Evolutionary conservation across 441 rosid genomes (phyloP), one percentile per base, ranked within the genome.

Genomic region (Pelargonium cotyledonis): DNA sequence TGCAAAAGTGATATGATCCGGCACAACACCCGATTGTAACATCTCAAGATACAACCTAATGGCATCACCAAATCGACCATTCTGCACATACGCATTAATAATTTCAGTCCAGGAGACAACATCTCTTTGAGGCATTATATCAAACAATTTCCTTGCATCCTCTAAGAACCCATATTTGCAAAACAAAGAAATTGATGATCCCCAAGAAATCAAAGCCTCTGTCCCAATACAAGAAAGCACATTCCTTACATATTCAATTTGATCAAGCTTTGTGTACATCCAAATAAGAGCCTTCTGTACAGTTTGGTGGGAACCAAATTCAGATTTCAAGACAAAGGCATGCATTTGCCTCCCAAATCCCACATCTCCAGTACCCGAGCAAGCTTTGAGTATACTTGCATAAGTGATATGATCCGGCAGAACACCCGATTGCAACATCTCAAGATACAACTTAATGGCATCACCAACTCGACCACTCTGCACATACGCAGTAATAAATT

Each of bases 171-270:
- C 84, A 62, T 87, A 84, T 72, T 86, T 86, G 23, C 23, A 21
- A 21, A 21, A 21, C 23, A 21, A 21, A 21, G 23, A 21, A 21
- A 31, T 4, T 31, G 23, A 75, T 4, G 88, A 85, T 43, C 85
- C 79, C 87, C 91, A 86, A 4, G 88, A 86, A 73, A 83, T 80
- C 38, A 83, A 69, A 80, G 84, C 88, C 80, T 83, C 84, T 31
- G 21, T 64, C 53, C 67, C 35, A 44, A 85, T 78, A 35, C 29
- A 70, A 35, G 49, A 75, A 72, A 83, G 84, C 64, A 84, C 84
- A 77, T 68, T 72, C 69, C 76, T 73, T 4, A 83, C 86, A 70
- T 81, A 82, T 63, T 61, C 64, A 10, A 29, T 29, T 29, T 66
- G 76, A 76, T 67, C 69, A 63, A 81, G 80, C 73, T 82, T 82